phyloP scores from a whole-genome alignment of 2,329 filamentous ascomycete species.

The Pseudocercospora fuligena region DNA sequence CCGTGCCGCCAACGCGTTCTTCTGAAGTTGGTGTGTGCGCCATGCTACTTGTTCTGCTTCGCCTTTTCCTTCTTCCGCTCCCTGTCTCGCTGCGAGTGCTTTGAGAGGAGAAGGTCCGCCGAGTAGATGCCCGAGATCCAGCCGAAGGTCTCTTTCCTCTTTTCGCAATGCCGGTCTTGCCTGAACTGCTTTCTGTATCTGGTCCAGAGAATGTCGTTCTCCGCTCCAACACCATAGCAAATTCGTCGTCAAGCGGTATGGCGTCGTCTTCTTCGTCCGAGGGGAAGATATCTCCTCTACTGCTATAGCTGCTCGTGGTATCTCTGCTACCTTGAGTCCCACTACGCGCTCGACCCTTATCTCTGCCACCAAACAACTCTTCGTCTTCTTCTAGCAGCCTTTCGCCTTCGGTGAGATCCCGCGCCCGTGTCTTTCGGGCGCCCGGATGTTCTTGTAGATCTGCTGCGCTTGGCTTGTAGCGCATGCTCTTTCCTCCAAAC shows the following conservation, averaged over 20 bases:
- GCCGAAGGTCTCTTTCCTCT: constrained; percentile 49
- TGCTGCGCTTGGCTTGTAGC: constrained; percentile 89
- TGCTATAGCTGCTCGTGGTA: constrained; percentile 84
- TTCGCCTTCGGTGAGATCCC: constrained; percentile 63
- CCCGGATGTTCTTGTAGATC: constrained; percentile 87
- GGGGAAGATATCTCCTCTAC: constrained; percentile 85
- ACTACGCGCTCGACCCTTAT: constrained; percentile 67
- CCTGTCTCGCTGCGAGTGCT: constrained; percentile 28
- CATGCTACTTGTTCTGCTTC: constrained; percentile 26
- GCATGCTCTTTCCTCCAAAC: constrained; percentile 77
- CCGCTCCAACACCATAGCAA: constrained; percentile 79
- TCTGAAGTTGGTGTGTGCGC: constrained; percentile 23
- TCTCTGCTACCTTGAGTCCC: constrained; percentile 78
- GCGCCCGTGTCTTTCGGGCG: constrained; percentile 42
- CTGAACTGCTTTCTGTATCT: constrained; percentile 70
- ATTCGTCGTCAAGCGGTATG: constrained; percentile 89
- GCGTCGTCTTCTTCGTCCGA: constrained; percentile 88
- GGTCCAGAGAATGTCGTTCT: constrained; percentile 55
- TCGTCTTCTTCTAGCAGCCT: constrained; percentile 72
- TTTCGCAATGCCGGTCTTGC: constrained; percentile 52
- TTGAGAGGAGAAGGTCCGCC: constrained; percentile 32
- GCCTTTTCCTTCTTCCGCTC: constrained; percentile 25
- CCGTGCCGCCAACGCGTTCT: constrained; percentile 2
- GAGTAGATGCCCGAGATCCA: constrained; percentile 37
- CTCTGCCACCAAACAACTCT: constrained; percentile 39